phyloP scores from a whole-genome alignment of 345 rosid genomes.

The Pistacia atlantica region DNA sequence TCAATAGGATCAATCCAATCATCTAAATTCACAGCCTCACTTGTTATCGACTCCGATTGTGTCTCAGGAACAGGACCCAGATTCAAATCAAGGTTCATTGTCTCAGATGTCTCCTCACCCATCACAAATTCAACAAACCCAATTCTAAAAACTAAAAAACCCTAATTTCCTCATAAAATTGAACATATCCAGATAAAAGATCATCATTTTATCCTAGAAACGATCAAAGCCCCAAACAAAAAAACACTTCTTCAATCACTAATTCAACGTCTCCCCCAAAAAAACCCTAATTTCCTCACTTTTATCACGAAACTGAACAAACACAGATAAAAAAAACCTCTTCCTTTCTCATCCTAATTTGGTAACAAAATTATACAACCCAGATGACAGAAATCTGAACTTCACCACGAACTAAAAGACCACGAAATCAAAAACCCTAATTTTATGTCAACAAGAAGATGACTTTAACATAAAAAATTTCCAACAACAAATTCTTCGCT shows the following conservation, averaged over 20 bases:
- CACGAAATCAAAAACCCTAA: conserved; percentile 21
- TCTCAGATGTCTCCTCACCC: conserved; percentile 75
- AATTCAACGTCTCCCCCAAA: conserved; percentile 15
- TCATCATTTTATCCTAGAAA: neutral
- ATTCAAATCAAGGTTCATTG: conserved; percentile 97
- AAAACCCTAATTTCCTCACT: conserved; percentile 12
- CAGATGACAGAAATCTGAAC: conserved; percentile 7
- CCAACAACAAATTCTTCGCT: neutral
- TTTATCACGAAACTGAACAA: neutral
- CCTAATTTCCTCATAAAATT: conserved; percentile 19
- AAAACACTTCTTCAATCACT: conserved; percentile 4
- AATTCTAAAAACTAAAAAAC: conserved; percentile 2
- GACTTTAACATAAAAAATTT: neutral
- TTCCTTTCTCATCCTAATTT: conserved; percentile 12
- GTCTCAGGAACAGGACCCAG: conserved; percentile 85
- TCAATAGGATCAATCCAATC: conserved; percentile 52
- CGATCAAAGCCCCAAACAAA: conserved; percentile 3
- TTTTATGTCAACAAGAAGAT: conserved; percentile 22
- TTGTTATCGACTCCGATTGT: conserved; percentile 40
- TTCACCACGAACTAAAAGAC: neutral
- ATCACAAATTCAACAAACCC: conserved; percentile 36
- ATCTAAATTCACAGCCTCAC: conserved; percentile 57
- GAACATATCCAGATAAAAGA: conserved; percentile 5
- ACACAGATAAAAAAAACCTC: conserved; percentile 15
- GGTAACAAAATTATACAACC: neutral